Conservation (phyloP, 2,329 filamentous ascomycete genomes). For the Blastomyces parvus region DNA sequence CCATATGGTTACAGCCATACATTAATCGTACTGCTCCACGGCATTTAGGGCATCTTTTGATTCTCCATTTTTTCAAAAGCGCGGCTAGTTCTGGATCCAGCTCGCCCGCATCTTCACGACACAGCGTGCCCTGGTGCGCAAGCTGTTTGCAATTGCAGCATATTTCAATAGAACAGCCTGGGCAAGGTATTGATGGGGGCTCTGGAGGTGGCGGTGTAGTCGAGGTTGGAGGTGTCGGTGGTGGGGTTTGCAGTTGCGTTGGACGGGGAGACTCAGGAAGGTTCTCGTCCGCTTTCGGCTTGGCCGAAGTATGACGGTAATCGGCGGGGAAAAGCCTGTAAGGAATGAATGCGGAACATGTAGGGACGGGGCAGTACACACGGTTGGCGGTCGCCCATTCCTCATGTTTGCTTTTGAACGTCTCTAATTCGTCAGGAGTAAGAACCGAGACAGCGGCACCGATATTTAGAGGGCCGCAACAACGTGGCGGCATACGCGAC, state of each 20-base stretch:
- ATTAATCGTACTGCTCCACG: constrained; percentile 40
- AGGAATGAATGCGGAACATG: constrained; percentile 43
- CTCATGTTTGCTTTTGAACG: constrained; percentile 39
- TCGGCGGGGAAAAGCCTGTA: constrained; percentile 21
- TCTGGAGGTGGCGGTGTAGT: not conserved
- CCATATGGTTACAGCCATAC: constrained; percentile 42
- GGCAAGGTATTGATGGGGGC: constrained; percentile 30
- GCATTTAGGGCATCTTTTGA: constrained; percentile 44
- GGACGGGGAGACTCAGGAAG: constrained; percentile 3
- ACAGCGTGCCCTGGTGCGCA: constrained; percentile 27
- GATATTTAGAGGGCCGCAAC: constrained; percentile 38
- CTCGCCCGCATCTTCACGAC: constrained; percentile 30
- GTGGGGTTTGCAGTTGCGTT: constrained; percentile 11
- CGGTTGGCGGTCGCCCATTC: constrained; percentile 40
- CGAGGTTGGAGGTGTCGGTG: constrained; percentile 16
- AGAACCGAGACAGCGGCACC: constrained; percentile 31
- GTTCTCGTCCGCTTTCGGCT: not conserved
- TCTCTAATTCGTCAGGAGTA: constrained; percentile 25
- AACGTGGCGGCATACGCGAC: constrained; percentile 38
- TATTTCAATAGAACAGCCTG: constrained; percentile 34
- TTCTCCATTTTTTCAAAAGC: constrained; percentile 36
- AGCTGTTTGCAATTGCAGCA: constrained; percentile 38
- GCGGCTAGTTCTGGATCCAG: constrained; percentile 26
- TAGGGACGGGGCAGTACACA: constrained; percentile 41
- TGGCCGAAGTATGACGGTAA: not conserved